Conservation (phyloP, 805 yeast species). For the Wickerhamomyces chaumierensis region DNA sequence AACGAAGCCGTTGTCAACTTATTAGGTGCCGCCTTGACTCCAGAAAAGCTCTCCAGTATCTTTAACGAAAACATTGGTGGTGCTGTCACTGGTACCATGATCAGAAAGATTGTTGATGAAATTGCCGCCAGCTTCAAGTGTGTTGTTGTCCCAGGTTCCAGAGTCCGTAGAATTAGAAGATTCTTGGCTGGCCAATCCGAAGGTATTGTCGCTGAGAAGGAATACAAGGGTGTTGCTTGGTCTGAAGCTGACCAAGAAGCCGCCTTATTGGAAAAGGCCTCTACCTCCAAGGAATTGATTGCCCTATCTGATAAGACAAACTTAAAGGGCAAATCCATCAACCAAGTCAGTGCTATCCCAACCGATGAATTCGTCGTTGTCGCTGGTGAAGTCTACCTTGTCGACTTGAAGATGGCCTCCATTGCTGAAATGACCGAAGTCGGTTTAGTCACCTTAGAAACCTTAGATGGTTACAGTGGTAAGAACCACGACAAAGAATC, state of each 20-base stretch:
- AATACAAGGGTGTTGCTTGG: conserved; percentile 88
- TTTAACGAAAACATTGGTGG: conserved; percentile 22
- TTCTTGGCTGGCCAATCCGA: conserved; percentile 95
- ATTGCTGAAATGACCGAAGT: conserved; percentile 38
- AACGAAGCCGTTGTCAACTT: conserved; percentile 74
- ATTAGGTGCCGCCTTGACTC: conserved; percentile 60
- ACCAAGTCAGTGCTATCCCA: conserved; percentile 51
- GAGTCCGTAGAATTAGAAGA: conserved; percentile 83
- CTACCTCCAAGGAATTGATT: conserved; percentile 28
- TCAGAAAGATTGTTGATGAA: conserved; percentile 72
- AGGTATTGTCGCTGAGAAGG: conserved; percentile 83
- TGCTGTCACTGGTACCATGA: conserved; percentile 52
- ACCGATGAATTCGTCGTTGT: conserved; percentile 60
- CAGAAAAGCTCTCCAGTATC: conserved; percentile 60
- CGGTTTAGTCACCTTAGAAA: conserved; percentile 61
- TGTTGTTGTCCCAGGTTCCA: conserved; percentile 83
- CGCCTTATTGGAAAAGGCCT: conserved; percentile 33
- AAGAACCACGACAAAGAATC: conserved; percentile 41
- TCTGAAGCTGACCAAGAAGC: conserved; percentile 72
- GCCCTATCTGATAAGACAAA: conserved; percentile 24
- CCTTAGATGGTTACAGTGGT: conserved; percentile 54
- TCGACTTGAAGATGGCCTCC: conserved; percentile 78
- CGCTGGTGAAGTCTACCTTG: conserved; percentile 78
- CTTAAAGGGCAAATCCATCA: conserved; percentile 23
- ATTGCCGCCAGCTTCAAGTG: conserved; percentile 80